A percentile compares a stretch with the other conserved stretches of the same genome.
Conservation (phyloP, 2,329 filamentous ascomycete genomes). For the Dothiorella sarmentorum region DNA sequence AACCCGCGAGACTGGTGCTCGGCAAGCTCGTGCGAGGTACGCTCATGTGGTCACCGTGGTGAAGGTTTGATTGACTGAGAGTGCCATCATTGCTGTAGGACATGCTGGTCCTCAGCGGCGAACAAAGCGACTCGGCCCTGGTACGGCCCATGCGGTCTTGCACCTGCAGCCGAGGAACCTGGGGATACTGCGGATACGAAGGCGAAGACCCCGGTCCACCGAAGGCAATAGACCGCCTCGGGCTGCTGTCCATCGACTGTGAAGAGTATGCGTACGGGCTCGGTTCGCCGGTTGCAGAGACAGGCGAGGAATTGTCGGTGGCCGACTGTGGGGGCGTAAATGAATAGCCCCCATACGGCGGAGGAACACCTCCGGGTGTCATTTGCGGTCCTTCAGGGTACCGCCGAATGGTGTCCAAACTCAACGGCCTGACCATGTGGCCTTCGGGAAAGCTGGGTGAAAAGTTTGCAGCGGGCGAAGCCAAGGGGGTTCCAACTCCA, state of each 20-base stretch:
- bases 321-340: constrained; percentile 57
- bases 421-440: constrained; percentile 64
- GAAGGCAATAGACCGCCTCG: constrained; percentile 39
- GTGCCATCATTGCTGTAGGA: constrained; percentile 37
- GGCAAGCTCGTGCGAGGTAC: constrained; percentile 5
- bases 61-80: neutral
- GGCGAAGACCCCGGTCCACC: constrained; percentile 2
- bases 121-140: constrained; percentile 42
- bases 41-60: neutral
- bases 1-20: constrained; percentile 25
- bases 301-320: constrained; percentile 46
- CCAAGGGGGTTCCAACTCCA: constrained; percentile 47
- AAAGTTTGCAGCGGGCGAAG: constrained; percentile 42
- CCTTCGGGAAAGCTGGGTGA: constrained; percentile 45
- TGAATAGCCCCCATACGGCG: constrained; percentile 63
- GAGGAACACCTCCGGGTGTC: constrained; percentile 64
- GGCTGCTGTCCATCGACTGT: constrained; percentile 33
- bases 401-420: constrained; percentile 65
- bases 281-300: constrained; percentile 39
- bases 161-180: constrained; percentile 41
- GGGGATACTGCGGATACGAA: constrained; percentile 31
- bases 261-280: constrained; percentile 41
- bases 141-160: constrained; percentile 43
- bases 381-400: constrained; percentile 62
- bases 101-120: constrained; percentile 46